These are phyloP conservation scores for Podospora comata DNA, from an alignment of 495 filamentous ascomycete species.

Conservation along the genomic window DNA sequence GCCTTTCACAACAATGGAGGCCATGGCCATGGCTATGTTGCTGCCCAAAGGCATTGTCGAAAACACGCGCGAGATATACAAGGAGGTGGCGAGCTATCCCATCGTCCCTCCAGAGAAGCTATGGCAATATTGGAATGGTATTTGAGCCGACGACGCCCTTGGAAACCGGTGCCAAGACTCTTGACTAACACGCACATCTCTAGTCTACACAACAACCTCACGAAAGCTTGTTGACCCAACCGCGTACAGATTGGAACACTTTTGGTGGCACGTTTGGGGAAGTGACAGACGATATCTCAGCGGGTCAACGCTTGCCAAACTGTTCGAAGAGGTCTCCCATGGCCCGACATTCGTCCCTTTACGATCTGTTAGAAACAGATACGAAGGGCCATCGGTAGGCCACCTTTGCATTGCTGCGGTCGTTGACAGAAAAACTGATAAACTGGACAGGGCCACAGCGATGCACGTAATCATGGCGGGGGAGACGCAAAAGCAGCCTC, in stretches of 20 bases:
- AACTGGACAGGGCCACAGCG: not conserved
- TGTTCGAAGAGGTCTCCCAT: constrained; percentile 49
- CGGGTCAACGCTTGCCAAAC: constrained; percentile 43
- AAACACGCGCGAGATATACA: constrained; percentile 44
- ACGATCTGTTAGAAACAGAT: constrained; percentile 29
- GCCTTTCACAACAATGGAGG: not conserved
- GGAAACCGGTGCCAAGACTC: not conserved
- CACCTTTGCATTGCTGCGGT: not conserved
- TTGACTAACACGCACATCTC: constrained; percentile 15
- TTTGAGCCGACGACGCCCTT: constrained; percentile 5
- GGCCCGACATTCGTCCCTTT: constrained; percentile 50
- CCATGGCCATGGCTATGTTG: not conserved
- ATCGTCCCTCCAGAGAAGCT: constrained; percentile 48
- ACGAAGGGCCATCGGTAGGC: not conserved
- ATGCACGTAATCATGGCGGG: not conserved
- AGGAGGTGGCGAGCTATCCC: constrained; percentile 47
- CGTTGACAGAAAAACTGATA: not conserved
- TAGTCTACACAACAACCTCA: constrained; percentile 53
- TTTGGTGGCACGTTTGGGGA: constrained; percentile 57
- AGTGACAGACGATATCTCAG: constrained; percentile 46
- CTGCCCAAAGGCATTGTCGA: constrained; percentile 42
- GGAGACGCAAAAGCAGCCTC: not conserved
- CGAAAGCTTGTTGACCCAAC: constrained; percentile 51
- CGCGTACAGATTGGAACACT: constrained; percentile 52
- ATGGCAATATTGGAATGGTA: constrained; percentile 52